Conservation (phyloP, 768 basidiomycete species). For the Xerocomus potaroensis region DNA sequence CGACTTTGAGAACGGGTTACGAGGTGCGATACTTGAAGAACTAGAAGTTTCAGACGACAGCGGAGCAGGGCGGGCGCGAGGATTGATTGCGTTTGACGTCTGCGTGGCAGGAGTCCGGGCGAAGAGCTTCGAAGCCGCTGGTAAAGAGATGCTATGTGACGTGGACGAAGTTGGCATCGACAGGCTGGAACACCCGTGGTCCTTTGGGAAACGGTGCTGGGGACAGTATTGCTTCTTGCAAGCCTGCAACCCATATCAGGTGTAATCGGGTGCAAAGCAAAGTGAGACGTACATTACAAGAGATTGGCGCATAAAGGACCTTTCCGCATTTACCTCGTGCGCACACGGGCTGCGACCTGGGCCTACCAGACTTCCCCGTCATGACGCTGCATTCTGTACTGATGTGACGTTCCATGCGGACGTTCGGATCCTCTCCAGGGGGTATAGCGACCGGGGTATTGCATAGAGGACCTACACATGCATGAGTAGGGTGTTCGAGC, state of each 20-base stretch:
- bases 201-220: conserved; percentile 71
- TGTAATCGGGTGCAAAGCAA: not conserved
- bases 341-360: conserved; percentile 53
- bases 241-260: conserved; percentile 39
- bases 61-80: conserved; percentile 1
- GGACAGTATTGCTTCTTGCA: conserved; percentile 74
- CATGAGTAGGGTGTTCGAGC: conserved; percentile 6
- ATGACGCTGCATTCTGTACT: conserved; percentile 60
- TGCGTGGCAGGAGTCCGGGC: conserved; percentile 1
- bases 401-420: conserved; percentile 77
- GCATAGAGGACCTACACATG: conserved; percentile 64
- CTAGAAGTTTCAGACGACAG: conserved; percentile 8
- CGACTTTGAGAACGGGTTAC: conserved; percentile 41
- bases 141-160: conserved; percentile 1
- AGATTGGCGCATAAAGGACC: conserved; percentile 67
- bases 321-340: conserved; percentile 64
- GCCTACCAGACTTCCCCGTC: conserved; percentile 53
- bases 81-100: conserved; percentile 5
- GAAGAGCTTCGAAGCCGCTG: conserved; percentile 4
- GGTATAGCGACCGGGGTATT: conserved; percentile 68
- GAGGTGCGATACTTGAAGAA: conserved; percentile 12
- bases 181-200: conserved; percentile 53
- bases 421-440: conserved; percentile 76
- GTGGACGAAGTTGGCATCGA: conserved; percentile 13
- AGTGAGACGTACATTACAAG: conserved; percentile 57